Evolutionary conservation across 441 rosid genomes (phyloP).

Genomic region (Arabidopsis lyrata): DNA sequence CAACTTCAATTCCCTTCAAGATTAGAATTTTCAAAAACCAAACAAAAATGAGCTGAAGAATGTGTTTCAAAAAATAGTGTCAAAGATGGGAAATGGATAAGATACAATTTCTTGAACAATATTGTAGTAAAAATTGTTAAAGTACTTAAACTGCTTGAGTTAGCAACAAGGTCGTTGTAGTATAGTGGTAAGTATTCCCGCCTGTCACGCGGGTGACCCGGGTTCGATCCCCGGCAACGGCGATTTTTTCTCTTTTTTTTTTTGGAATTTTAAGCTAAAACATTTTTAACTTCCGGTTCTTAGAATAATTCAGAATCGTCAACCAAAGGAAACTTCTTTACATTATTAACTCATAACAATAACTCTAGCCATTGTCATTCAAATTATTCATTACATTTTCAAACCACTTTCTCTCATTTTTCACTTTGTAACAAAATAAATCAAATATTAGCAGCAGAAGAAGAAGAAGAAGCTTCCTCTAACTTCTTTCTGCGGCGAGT

Average conservation of each 20-base stretch:
- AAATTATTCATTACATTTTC: slow-evolving; percentile 5
- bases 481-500: slow-evolving; percentile 29
- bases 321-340: background rate
- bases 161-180: slow-evolving; percentile 65
- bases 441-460: slow-evolving; percentile 36
- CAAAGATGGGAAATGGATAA: too few relatives aligned
- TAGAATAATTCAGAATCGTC: too few relatives aligned
- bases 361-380: slow-evolving; percentile 9
- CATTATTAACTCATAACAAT: background rate
- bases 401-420: slow-evolving; percentile 4
- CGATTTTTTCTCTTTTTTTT: slow-evolving; percentile 33
- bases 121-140: too few relatives aligned
- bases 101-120: too few relatives aligned
- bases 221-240: slow-evolving; percentile 98
- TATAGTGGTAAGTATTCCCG: slow-evolving; percentile 93
- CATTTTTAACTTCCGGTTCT: background rate
- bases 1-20: background rate
- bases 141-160: too few relatives aligned
- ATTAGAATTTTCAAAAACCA: background rate
- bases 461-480: slow-evolving; percentile 44
- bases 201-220: slow-evolving; percentile 97
- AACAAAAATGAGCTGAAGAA: background rate
- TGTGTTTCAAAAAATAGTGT: too few relatives aligned
- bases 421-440: background rate
- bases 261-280: background rate